Conservation (phyloP, 2,329 filamentous ascomycete genomes). For the Shiraia sp. region DNA sequence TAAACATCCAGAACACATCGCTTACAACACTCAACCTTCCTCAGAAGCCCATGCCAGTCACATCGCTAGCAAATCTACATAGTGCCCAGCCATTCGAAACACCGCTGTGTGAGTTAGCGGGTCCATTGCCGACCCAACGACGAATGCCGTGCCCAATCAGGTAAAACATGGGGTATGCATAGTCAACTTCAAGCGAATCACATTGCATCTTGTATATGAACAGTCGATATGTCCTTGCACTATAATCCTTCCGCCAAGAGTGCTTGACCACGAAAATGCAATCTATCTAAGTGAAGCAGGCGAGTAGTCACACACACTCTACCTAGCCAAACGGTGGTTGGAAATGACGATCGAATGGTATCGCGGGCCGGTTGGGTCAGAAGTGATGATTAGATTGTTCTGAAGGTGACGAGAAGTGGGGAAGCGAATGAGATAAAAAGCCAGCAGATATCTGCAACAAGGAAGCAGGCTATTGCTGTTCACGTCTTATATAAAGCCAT, state of each 20-base stretch:
- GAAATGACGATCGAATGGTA: conserved; percentile 12
- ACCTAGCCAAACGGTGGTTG: conserved; percentile 10
- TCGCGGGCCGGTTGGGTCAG: conserved; percentile 14
- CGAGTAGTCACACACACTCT: conserved; percentile 8
- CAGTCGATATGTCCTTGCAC: conserved; percentile 11
- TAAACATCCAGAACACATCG: background rate
- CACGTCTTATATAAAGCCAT: conserved; percentile 3
- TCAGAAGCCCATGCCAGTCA: background rate
- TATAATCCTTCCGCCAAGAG: conserved; percentile 21
- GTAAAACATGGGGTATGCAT: conserved; percentile 20
- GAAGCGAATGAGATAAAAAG: conserved; percentile 14
- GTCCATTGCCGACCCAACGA: conserved; percentile 6
- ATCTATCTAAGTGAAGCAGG: conserved; percentile 26
- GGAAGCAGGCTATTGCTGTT: conserved; percentile 2
- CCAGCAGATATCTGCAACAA: background rate
- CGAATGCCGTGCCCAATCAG: conserved; percentile 18
- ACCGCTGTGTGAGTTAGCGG: conserved; percentile 18
- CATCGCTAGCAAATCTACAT: conserved; percentile 4
- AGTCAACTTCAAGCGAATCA: conserved; percentile 16
- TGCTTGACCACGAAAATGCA: conserved; percentile 15
- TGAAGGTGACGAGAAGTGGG: background rate
- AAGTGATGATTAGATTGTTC: conserved; percentile 16
- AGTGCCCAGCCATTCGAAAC: conserved; percentile 17
- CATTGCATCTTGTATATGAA: conserved; percentile 10
- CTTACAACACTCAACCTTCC: background rate